These are phyloP conservation scores for Achaetomiella virescens DNA, from an alignment of 495 filamentous ascomycete species.

Conservation along the genomic window DNA sequence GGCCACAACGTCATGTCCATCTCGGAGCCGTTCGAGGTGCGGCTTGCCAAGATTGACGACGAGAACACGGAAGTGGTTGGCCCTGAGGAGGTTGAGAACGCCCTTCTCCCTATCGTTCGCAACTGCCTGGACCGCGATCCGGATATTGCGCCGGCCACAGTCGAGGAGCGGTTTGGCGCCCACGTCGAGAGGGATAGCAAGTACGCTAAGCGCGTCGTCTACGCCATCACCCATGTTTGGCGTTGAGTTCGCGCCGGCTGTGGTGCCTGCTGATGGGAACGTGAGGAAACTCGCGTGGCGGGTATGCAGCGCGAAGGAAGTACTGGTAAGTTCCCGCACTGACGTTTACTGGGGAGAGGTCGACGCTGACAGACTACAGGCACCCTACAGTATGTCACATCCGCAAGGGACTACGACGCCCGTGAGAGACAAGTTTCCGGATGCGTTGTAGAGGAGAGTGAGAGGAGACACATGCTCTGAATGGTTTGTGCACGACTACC, in stretches of 20 bases:
- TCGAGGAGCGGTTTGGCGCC: slow-evolving; percentile 75
- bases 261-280: slow-evolving; percentile 88
- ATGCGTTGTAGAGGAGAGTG: slow-evolving; percentile 11
- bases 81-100: slow-evolving; percentile 54
- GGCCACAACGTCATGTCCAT: slow-evolving; percentile 96
- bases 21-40: slow-evolving; percentile 86
- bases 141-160: slow-evolving; percentile 77
- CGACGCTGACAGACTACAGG: slow-evolving; percentile 34
- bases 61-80: slow-evolving; percentile 53
- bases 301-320: slow-evolving; percentile 90
- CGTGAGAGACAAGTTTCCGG: slow-evolving; percentile 34
- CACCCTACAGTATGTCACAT: slow-evolving; percentile 61
- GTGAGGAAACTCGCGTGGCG: slow-evolving; percentile 90
- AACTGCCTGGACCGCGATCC: slow-evolving; percentile 92
- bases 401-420: slow-evolving; percentile 51
- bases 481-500: not conserved
- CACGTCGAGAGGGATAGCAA: slow-evolving; percentile 81
- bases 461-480: not conserved
- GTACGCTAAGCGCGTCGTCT: slow-evolving; percentile 81
- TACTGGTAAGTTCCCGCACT: slow-evolving; percentile 59
- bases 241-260: slow-evolving; percentile 87
- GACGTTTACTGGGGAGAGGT: not conserved
- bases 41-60: slow-evolving; percentile 69
- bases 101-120: slow-evolving; percentile 72
- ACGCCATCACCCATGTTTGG: slow-evolving; percentile 99